A percentile compares a stretch with the other conserved stretches of the same genome.
phyloP scores from a whole-genome alignment of 306 rosid species.

The Rosa rugosa region DNA sequence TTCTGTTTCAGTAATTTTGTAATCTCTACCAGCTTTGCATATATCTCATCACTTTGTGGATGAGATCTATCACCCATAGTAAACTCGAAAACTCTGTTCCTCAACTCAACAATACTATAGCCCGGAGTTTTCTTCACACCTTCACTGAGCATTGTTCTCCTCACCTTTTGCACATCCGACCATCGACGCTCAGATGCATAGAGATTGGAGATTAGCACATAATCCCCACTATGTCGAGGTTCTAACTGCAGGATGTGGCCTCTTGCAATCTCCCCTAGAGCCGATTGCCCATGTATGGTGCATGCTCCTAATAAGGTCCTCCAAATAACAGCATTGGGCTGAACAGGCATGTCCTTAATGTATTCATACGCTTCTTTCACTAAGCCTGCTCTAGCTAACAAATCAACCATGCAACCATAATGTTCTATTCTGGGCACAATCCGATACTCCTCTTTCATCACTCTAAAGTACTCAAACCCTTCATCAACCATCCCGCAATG shows the following conservation, averaged over 20 bases:
- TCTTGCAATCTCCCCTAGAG: constrained; percentile 41
- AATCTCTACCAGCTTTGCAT: constrained; percentile 38
- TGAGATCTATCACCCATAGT: constrained; percentile 34
- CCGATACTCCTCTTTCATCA: constrained; percentile 38
- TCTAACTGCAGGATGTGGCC: constrained; percentile 28
- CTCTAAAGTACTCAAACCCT: constrained; percentile 39
- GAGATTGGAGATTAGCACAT: constrained; percentile 47
- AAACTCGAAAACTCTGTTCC: constrained; percentile 36
- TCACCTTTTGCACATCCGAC: constrained; percentile 40
- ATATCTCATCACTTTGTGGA: constrained; percentile 30
- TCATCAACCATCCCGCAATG: constrained; percentile 47
- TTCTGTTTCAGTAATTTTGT: constrained; percentile 29
- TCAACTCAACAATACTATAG: constrained; percentile 41
- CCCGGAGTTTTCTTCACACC: constrained; percentile 50
- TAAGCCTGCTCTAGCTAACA: constrained; percentile 43
- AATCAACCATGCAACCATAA: constrained; percentile 46
- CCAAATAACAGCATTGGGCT: constrained; percentile 48
- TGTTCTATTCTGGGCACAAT: constrained; percentile 43
- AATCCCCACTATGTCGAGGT: constrained; percentile 41
- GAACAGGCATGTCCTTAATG: constrained; percentile 33
- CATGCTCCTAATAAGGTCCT: constrained; percentile 46
- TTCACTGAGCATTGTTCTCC: constrained; percentile 34
- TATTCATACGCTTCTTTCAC: constrained; percentile 38
- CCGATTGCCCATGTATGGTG: constrained; percentile 33
- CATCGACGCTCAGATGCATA: constrained; percentile 48